phyloP scores from a whole-genome alignment of 768 basidiomycete species.

The Serendipita vermifera region DNA sequence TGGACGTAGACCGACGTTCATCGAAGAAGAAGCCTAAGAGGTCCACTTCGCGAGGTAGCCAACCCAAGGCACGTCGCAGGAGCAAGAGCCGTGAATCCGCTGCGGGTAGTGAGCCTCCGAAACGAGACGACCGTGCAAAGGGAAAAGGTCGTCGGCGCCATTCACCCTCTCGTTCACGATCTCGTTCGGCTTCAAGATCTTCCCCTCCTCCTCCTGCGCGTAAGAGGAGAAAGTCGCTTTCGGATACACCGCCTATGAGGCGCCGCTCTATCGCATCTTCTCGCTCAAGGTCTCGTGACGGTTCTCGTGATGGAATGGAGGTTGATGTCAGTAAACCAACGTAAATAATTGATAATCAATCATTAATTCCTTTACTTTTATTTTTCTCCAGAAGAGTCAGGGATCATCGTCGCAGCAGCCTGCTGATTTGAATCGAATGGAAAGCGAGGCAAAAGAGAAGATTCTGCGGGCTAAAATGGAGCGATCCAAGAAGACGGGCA shows the following conservation, averaged over 20 bases:
- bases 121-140: not conserved
- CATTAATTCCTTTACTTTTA: not conserved
- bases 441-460: conserved; percentile 11
- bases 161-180: conserved; percentile 13
- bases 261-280: not conserved
- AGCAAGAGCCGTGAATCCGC: conserved; percentile 19
- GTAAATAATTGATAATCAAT: not conserved
- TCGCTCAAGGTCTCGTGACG: not conserved
- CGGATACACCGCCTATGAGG: conserved; percentile 11
- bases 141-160: conserved; percentile 22
- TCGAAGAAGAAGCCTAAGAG: not conserved
- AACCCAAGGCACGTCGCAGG: too few relatives aligned
- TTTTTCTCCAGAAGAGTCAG: not conserved
- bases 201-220: conserved; percentile 31
- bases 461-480: conserved; percentile 9
- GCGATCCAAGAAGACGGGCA: too few relatives aligned
- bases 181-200: conserved; percentile 23
- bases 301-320: not conserved
- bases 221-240: conserved; percentile 14
- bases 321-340: not conserved
- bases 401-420: not conserved
- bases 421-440: not conserved
- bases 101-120: conserved; percentile 15
- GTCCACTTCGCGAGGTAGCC: conserved; percentile 23
- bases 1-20: conserved; percentile 23